These are phyloP conservation scores for Pythium grandisporangium DNA, from an alignment of 352 stramenopile species.

Conservation along the genomic window DNA sequence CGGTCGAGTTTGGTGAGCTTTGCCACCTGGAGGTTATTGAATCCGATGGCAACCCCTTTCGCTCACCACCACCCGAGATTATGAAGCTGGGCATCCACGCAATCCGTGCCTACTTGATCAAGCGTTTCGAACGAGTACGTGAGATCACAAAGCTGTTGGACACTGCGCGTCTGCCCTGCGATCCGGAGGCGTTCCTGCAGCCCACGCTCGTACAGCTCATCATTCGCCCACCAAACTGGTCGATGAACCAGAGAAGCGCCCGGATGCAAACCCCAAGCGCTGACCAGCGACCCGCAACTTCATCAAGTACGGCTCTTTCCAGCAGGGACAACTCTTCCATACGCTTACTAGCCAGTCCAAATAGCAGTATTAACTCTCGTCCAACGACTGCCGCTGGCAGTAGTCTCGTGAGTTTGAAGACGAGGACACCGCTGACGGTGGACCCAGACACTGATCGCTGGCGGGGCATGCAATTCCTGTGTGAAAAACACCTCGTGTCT, in stretches of 20 bases:
- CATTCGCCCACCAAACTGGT: background rate
- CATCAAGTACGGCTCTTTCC: too few species aligned
- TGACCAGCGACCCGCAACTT: too few species aligned
- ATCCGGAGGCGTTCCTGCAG: slow-evolving; percentile 29
- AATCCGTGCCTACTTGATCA: slow-evolving; percentile 49
- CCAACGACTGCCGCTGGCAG: too few species aligned
- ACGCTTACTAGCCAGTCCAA: too few species aligned
- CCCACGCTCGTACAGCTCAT: slow-evolving; percentile 27
- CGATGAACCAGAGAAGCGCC: too few species aligned
- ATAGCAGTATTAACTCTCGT: too few species aligned
- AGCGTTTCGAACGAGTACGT: slow-evolving; percentile 41
- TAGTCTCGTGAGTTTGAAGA: too few species aligned
- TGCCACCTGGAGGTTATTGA: slow-evolving; percentile 28
- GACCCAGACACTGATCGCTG: background rate
- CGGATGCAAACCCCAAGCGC: background rate
- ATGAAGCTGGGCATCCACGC: slow-evolving; percentile 37
- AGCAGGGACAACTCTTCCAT: too few species aligned
- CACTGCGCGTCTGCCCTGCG: slow-evolving; percentile 21
- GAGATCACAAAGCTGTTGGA: slow-evolving; percentile 36
- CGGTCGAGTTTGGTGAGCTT: slow-evolving; percentile 45
- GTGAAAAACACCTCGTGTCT: slow-evolving; percentile 22
- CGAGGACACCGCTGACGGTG: too few species aligned
- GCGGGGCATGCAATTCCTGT: slow-evolving; percentile 38
- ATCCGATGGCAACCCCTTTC: slow-evolving; percentile 68
- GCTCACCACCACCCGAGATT: slow-evolving; percentile 51